Conservation (phyloP, 495 filamentous ascomycete genomes). For the Cetradonia linearis region DNA sequence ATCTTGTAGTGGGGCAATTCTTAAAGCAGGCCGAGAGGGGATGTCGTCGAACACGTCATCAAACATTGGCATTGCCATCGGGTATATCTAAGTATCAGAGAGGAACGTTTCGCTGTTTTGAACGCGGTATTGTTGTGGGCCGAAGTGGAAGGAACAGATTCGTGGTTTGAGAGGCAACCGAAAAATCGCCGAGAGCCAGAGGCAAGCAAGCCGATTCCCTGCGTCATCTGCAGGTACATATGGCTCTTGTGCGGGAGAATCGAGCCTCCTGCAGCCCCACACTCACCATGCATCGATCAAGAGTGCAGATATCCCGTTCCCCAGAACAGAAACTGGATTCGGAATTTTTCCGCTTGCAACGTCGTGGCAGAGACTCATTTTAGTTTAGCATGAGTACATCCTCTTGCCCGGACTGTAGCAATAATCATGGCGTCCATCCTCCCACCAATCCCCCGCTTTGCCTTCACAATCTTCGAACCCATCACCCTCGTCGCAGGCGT, state of each 20-base stretch:
- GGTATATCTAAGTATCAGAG: background rate
- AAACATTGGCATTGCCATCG: constrained; percentile 18
- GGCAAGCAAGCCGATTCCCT: background rate
- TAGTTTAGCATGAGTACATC: too few species aligned
- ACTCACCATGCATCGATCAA: background rate
- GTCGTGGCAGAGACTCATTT: background rate
- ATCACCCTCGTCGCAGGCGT: constrained; percentile 51
- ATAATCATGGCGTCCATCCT: constrained; percentile 41
- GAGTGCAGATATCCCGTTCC: background rate
- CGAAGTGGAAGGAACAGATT: too few species aligned
- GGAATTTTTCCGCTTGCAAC: background rate
- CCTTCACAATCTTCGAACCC: constrained; percentile 58
- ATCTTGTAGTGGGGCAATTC: constrained; percentile 43
- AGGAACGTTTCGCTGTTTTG: background rate
- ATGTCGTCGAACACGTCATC: constrained; percentile 34
- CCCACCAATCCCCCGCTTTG: constrained; percentile 40
- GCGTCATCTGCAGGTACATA: constrained; percentile 8
- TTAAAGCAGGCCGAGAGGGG: constrained; percentile 35
- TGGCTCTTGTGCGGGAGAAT: background rate
- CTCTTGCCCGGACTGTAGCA: background rate
- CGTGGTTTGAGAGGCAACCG: too few species aligned
- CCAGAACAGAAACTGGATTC: background rate
- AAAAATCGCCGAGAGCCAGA: background rate
- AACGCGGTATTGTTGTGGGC: background rate
- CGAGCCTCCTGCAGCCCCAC: constrained; percentile 6